Conservation (phyloP, 768 basidiomycete genomes). For the Rhodotorula kratochvilovae region DNA sequence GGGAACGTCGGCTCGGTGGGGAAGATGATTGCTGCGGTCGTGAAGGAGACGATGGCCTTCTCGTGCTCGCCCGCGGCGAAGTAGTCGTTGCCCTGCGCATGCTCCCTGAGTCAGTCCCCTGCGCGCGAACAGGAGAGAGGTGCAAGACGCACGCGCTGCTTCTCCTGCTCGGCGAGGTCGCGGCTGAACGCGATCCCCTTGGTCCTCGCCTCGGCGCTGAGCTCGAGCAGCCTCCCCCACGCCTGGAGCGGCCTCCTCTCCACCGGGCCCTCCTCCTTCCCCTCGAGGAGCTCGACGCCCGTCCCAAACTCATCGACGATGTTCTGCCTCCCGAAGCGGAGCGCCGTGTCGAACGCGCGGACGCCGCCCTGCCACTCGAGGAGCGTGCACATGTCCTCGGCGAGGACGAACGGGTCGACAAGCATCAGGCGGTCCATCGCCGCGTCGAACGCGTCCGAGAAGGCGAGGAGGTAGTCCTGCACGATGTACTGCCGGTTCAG, state of each 20-base stretch:
- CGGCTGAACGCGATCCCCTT: slow-evolving; percentile 18
- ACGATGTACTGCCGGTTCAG: slow-evolving; percentile 33
- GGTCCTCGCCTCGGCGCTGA: slow-evolving; percentile 26
- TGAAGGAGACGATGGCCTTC: slow-evolving; percentile 31
- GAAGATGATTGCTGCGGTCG: slow-evolving; percentile 28
- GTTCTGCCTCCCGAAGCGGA: slow-evolving; percentile 14
- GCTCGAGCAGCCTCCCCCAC: slow-evolving; percentile 27
- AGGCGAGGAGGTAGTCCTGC: slow-evolving; percentile 37
- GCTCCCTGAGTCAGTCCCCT: no score
- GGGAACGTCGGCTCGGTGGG: slow-evolving; percentile 15
- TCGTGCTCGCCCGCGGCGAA: slow-evolving; percentile 29
- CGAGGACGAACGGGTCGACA: slow-evolving; percentile 29
- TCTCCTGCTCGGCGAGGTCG: slow-evolving; percentile 36
- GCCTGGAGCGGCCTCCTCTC: slow-evolving; percentile 24
- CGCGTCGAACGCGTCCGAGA: slow-evolving; percentile 38
- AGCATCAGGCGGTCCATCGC: slow-evolving; percentile 38
- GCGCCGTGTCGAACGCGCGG: slow-evolving; percentile 33
- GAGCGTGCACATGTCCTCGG: slow-evolving; percentile 32
- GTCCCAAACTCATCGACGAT: slow-evolving; percentile 29
- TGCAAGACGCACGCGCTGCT: slow-evolving; percentile 22
- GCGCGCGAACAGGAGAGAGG: neutral
- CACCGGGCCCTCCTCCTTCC: neutral
- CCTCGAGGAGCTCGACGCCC: slow-evolving; percentile 22
- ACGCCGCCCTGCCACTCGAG: slow-evolving; percentile 39
- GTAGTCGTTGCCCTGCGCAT: slow-evolving; percentile 34